Conservation (phyloP, 331 rosid genomes). For the Rosa hybrid region DNA sequence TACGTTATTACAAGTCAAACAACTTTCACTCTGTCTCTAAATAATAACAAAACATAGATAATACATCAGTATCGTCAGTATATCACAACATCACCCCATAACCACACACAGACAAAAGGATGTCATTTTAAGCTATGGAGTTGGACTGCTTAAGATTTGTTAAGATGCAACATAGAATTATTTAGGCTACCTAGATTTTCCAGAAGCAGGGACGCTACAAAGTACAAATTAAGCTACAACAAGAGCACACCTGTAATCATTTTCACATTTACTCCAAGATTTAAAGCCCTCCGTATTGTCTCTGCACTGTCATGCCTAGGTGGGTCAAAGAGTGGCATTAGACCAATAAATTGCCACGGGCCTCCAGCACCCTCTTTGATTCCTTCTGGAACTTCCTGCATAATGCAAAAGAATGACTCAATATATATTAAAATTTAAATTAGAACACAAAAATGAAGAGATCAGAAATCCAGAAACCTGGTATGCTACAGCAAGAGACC, state of each 20-base stretch:
- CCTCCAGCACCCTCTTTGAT: slow-evolving; percentile 89
- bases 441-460: slow-evolving; percentile 8
- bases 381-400: slow-evolving; percentile 97
- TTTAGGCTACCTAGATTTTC: background rate
- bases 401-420: slow-evolving; percentile 18
- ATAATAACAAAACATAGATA: background rate
- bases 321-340: slow-evolving; percentile 96
- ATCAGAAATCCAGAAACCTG: slow-evolving; percentile 55
- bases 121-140: background rate
- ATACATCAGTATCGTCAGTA: background rate
- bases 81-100: background rate
- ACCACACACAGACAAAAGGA: background rate
- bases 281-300: slow-evolving; percentile 93
- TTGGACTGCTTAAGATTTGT: background rate
- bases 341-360: slow-evolving; percentile 98
- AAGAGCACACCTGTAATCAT: slow-evolving; percentile 81
- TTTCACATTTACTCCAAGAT: slow-evolving; percentile 97
- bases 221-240: slow-evolving; percentile 7
- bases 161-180: background rate
- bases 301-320: slow-evolving; percentile 99
- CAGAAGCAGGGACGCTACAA: background rate
- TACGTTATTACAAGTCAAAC: background rate
- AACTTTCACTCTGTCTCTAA: background rate
- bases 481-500: slow-evolving; percentile 97
- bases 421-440: background rate